phyloP scores from a whole-genome alignment of 1,284 basidiomycete genomes.

The Papiliotrema flavescens region DNA sequence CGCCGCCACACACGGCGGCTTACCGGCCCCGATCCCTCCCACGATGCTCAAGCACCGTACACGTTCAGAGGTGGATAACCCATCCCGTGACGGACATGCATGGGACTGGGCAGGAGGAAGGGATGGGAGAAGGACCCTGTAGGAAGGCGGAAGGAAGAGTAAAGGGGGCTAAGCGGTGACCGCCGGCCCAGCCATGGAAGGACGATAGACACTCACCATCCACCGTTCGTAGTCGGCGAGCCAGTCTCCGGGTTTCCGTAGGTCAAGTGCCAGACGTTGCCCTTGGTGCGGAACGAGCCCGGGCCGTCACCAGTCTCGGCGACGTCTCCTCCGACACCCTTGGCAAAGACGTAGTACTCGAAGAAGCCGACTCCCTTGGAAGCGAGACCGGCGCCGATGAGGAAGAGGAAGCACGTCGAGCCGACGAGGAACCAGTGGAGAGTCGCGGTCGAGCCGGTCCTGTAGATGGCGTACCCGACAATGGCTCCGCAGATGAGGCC shows the following conservation, averaged over 20 bases:
- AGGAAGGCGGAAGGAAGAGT: not conserved
- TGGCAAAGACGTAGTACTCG: conserved; percentile 56
- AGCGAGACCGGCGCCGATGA: conserved; percentile 88
- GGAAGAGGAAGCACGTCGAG: conserved; percentile 83
- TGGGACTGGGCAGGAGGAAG: too few species aligned
- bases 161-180: not conserved
- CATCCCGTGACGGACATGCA: too few species aligned
- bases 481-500: conserved; percentile 71
- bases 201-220: conserved; percentile 14
- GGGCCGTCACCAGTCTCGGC: conserved; percentile 61
- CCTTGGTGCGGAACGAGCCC: conserved; percentile 62
- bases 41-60: too few species aligned
- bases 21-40: too few species aligned
- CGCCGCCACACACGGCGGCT: too few species aligned
- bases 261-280: conserved; percentile 70
- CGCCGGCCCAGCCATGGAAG: too few species aligned
- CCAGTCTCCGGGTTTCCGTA: conserved; percentile 71
- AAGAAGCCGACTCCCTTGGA: conserved; percentile 65
- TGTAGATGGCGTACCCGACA: conserved; percentile 53
- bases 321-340: conserved; percentile 64
- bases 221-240: conserved; percentile 44
- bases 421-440: conserved; percentile 72
- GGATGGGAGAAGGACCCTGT: not conserved
- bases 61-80: too few species aligned
- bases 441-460: conserved; percentile 48